Conservation (phyloP, 2,329 filamentous ascomycete species). For the Trichoderma brevicompactum region DNA sequence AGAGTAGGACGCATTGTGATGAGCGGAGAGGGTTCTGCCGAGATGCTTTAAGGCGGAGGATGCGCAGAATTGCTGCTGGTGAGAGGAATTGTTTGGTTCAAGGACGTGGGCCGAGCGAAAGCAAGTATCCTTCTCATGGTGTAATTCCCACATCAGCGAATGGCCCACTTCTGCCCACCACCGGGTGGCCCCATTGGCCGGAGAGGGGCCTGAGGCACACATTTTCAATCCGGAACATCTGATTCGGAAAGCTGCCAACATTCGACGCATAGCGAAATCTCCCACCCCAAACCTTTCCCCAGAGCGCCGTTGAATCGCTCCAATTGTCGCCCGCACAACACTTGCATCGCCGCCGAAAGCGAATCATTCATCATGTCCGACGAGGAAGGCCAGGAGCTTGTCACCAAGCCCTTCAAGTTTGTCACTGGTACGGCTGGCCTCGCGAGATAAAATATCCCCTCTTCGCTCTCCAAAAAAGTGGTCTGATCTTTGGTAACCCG, state of each 20-base stretch:
- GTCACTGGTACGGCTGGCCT: constrained; percentile 78
- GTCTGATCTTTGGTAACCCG: constrained; percentile 41
- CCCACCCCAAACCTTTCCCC: constrained; percentile 37
- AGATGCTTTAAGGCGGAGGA: constrained; percentile 29
- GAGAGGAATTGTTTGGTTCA: constrained; percentile 39
- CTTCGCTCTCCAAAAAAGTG: constrained; percentile 40
- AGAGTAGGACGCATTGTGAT: constrained; percentile 68
- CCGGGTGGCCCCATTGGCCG: constrained; percentile 43
- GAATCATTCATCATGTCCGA: constrained; percentile 77
- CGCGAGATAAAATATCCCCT: constrained; percentile 41
- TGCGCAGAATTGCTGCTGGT: constrained; percentile 31
- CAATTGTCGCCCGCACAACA: constrained; percentile 28
- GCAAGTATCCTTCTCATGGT: constrained; percentile 41
- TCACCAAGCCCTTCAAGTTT: constrained; percentile 99
- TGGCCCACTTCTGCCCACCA: constrained; percentile 33
- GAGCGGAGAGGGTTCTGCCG: constrained; percentile 41
- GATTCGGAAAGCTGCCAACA: constrained; percentile 45
- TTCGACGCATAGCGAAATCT: constrained; percentile 43
- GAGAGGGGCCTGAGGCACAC: constrained; percentile 48
- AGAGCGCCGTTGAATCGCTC: constrained; percentile 35
- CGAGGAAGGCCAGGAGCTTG: constrained; percentile 74
- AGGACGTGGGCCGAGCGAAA: constrained; percentile 36
- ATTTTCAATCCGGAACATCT: constrained; percentile 46
- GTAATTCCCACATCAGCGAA: constrained; percentile 38
- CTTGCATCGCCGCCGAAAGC: constrained; percentile 42